Evolutionary conservation across 2,329 filamentous ascomycete species (phyloP), one percentile per base, ranked within the genome.

Genomic region (Chalaropsis thielavioides): DNA sequence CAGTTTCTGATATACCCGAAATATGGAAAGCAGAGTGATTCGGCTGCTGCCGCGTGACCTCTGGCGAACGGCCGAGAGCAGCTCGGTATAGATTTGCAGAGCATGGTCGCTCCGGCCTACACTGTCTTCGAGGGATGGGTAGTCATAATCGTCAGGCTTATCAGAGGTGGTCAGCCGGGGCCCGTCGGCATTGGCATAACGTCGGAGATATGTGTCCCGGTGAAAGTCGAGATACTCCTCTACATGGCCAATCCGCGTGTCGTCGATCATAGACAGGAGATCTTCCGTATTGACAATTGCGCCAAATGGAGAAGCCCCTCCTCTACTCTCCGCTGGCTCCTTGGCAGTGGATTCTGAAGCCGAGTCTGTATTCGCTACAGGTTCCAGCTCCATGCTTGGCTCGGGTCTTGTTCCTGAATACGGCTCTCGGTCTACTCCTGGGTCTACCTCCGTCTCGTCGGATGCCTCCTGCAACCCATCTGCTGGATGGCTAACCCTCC

Each of bases 221-320:
- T 82, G 71, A 56, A 78, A 77, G 41, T 79, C 73, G 51, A 84
- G 73, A 67, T 83, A 78, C 35, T 84, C 80, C 15, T 83, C 78
- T 11, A 81, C 78, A 5, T 75, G 75, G 10, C 17, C 40, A 17
- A 59, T 58, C n/a, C 49, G 75, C 51, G 79, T 79, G 22, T 78
- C 76, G 51, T 79, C 78, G 56, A 87, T 77, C 59, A 84, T 74
- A 0, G 74, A 76, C 66, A 85, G 74, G 35, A 86, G 76, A 61
- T 82, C 76, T 27, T 79, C 76, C 70, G 60, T 72, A 19, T 31
- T 51, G 17, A 43, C 24, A 46, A 69, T 24, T 70, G 69, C 2
- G 64, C 27, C 1, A 66, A 61, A 4, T 62, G 67, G 64, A 22
- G 10, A 22, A 11, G 60, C 15, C 3, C 35, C 27, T n/a, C 31